Evolutionary conservation across 1,284 basidiomycete genomes (phyloP).

Genomic region (Cutaneotrichosporon daszewskae): DNA sequence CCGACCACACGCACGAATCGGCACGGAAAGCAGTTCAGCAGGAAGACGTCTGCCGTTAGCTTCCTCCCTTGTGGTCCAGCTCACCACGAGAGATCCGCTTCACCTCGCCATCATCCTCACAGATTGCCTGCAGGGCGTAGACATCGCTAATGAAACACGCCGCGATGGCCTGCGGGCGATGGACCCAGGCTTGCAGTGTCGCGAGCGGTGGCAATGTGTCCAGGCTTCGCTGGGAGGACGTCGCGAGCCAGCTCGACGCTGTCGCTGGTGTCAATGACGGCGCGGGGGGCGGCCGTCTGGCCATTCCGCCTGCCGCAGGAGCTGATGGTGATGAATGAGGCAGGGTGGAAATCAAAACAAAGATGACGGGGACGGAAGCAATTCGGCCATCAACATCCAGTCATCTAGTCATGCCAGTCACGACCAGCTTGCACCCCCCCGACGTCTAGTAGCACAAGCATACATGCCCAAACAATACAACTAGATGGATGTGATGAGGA

Average conservation of each 20-base stretch:
- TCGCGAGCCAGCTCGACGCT: too few species aligned
- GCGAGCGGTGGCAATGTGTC: slow-evolving; percentile 19
- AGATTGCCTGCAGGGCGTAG: slow-evolving; percentile 19
- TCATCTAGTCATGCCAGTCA: too few species aligned
- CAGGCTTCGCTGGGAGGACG: slow-evolving; percentile 3
- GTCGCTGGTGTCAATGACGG: too few species aligned
- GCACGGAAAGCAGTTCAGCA: slow-evolving; percentile 35
- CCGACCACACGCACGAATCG: slow-evolving; percentile 37
- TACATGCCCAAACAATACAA: too few species aligned
- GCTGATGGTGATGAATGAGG: background rate
- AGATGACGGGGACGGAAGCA: background rate
- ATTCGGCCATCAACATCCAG: background rate
- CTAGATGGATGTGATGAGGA: too few species aligned
- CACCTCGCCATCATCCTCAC: slow-evolving; percentile 2
- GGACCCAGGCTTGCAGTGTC: slow-evolving; percentile 30
- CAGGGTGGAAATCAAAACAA: background rate
- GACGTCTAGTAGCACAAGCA: too few species aligned
- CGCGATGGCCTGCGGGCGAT: slow-evolving; percentile 34
- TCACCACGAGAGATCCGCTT: slow-evolving; percentile 10
- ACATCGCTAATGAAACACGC: slow-evolving; percentile 37
- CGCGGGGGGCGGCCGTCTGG: too few species aligned
- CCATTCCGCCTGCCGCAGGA: too few species aligned
- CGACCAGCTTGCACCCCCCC: too few species aligned
- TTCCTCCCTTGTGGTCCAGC: background rate
- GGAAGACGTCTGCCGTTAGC: slow-evolving; percentile 30